These are phyloP conservation scores for Phytophthora litchii DNA, from an alignment of 352 stramenopile species.

Conservation along the genomic window DNA sequence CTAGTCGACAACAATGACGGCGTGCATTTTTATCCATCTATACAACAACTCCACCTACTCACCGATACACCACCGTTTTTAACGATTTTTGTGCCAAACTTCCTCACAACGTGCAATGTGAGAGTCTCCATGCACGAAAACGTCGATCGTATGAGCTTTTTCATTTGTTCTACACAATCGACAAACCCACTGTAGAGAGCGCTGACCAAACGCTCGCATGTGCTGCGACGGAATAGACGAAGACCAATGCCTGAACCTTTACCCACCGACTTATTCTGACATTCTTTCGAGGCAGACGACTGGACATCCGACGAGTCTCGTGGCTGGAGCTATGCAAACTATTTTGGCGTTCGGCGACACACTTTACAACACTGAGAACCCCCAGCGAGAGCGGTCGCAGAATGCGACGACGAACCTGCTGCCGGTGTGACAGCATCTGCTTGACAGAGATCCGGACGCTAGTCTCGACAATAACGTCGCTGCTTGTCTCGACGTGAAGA, in stretches of 20 bases:
- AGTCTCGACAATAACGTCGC: constrained; percentile 21
- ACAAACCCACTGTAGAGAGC: no score
- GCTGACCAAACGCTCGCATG: no score
- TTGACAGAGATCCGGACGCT: constrained; percentile 14
- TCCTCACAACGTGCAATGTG: no score
- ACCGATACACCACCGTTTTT: neutral
- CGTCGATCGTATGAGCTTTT: neutral
- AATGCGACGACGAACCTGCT: constrained; percentile 18
- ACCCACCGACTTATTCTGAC: neutral
- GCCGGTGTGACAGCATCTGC: constrained; percentile 11
- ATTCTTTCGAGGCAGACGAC: constrained; percentile 19
- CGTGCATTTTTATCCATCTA: no score
- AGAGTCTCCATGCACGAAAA: constrained; percentile 15
- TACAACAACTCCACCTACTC: no score
- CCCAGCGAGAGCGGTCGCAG: constrained; percentile 9
- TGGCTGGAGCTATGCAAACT: constrained; percentile 9
- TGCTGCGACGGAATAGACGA: no score
- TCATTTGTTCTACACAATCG: no score
- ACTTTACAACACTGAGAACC: constrained; percentile 7
- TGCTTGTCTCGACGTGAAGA: constrained; percentile 13
- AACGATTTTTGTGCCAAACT: constrained; percentile 2
- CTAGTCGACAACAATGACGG: no score
- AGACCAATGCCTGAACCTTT: neutral
- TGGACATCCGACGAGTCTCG: constrained; percentile 15
- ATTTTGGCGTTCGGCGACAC: constrained; percentile 1